A percentile compares a stretch with the other conserved stretches of the same genome.
phyloP scores from a whole-genome alignment of 108 stramenopile genomes.

The Schizochytrium sp. region DNA sequence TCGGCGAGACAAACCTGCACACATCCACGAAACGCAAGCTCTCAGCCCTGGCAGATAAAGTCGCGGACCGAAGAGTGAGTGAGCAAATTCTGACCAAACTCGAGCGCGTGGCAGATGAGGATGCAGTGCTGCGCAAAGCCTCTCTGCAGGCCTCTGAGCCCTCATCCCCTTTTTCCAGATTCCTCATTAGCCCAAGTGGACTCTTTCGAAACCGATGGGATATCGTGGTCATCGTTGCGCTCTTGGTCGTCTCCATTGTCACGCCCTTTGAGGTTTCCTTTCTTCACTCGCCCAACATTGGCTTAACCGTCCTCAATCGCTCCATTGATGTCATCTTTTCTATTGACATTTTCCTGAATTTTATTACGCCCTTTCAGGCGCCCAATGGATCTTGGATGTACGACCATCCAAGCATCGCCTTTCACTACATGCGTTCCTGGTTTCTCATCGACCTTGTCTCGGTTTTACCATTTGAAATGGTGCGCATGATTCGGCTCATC shows the following conservation, averaged over 20 bases:
- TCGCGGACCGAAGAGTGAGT: neutral
- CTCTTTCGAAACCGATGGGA: neutral
- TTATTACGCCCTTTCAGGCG: conserved; percentile 2
- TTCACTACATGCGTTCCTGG: neutral
- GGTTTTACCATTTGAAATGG: neutral
- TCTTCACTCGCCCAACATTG: neutral
- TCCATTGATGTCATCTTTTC: neutral
- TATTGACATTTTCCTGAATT: conserved; percentile 7
- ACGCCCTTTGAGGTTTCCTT: neutral
- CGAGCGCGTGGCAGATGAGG: neutral
- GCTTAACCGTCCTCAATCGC: neutral
- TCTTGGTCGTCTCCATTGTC: neutral
- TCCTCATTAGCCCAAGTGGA: neutral
- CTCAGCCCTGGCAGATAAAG: neutral
- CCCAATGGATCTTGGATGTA: neutral
- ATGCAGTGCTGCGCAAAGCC: neutral
- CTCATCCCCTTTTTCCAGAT: neutral
- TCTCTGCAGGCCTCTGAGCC: neutral
- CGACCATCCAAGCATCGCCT: neutral
- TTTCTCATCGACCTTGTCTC: neutral
- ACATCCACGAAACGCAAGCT: neutral
- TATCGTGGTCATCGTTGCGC: conserved; percentile 5
- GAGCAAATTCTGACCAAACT: neutral
- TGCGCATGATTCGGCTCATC: neutral
- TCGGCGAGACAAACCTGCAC: neutral